These are phyloP conservation scores for Venturia asperata DNA, from an alignment of 2,329 filamentous ascomycete genomes.

Conservation along the genomic window DNA sequence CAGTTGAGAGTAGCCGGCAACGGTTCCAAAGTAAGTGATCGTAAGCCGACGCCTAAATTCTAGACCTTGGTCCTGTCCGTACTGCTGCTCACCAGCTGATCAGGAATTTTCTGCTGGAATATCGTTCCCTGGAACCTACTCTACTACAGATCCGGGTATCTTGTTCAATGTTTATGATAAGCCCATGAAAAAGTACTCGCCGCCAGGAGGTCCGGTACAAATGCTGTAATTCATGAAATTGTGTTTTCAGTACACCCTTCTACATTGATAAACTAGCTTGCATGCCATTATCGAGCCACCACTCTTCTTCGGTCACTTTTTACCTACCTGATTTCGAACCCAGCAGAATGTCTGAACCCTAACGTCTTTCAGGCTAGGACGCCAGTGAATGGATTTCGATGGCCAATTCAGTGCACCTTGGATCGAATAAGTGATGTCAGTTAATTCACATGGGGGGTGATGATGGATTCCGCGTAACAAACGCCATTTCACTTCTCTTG, in stretches of 20 bases:
- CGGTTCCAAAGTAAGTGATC: slow-evolving; percentile 24
- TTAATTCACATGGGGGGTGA: too few relatives aligned
- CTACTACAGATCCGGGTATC: slow-evolving; percentile 34
- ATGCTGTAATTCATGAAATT: background rate
- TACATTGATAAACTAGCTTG: too few relatives aligned
- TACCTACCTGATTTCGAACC: background rate
- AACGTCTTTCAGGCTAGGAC: too few relatives aligned
- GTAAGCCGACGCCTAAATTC: background rate
- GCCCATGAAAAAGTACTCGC: slow-evolving; percentile 3
- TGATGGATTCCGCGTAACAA: too few relatives aligned
- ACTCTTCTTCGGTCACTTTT: background rate
- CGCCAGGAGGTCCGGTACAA: slow-evolving; percentile 7
- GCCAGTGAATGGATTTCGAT: too few relatives aligned
- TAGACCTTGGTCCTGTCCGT: background rate
- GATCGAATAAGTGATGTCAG: too few relatives aligned
- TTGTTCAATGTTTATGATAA: slow-evolving; percentile 37
- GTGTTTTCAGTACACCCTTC: background rate
- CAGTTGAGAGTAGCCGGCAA: slow-evolving; percentile 35
- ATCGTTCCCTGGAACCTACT: slow-evolving; percentile 40
- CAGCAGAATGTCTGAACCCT: background rate
- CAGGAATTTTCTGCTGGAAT: slow-evolving; percentile 35
- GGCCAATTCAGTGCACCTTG: too few relatives aligned
- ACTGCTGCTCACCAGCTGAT: background rate
- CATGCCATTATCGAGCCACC: background rate
- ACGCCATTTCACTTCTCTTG: too few relatives aligned